phyloP scores from a whole-genome alignment of 176 grass and related monocot species.

The Cenchrus americanus region DNA sequence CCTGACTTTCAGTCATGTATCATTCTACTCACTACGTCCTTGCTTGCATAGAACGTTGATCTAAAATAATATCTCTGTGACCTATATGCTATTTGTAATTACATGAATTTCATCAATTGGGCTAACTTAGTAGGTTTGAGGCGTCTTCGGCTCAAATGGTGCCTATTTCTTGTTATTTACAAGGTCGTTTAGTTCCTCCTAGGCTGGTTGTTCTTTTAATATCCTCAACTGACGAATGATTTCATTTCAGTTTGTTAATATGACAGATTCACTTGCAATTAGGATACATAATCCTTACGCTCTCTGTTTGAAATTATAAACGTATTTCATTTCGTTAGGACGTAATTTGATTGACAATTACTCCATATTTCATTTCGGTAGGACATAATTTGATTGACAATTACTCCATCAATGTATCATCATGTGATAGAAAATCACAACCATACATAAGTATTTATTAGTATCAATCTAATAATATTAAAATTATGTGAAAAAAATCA shows the following conservation, averaged over 20 bases:
- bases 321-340: no score
- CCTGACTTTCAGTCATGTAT: neutral
- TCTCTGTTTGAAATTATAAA: no score
- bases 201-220: neutral
- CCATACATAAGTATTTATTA: no score
- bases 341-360: no score
- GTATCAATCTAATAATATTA: no score
- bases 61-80: neutral
- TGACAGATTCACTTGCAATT: neutral
- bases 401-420: no score
- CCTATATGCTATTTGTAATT: conserved; percentile 10
- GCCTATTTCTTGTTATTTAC: neutral
- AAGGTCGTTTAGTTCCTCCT: neutral
- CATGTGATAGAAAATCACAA: no score
- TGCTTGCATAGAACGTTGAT: neutral
- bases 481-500: no score
- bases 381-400: no score
- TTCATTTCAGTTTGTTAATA: conserved; percentile 17
- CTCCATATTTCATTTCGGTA: no score
- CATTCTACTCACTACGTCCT: neutral
- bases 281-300: neutral
- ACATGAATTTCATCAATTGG: neutral
- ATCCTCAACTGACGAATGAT: neutral
- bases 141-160: neutral
- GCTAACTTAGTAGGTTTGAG: neutral